Evolutionary conservation across 495 filamentous ascomycete species (phyloP), one percentile per base, ranked within the genome.

Genomic region (Podospora pseudocomata): DNA sequence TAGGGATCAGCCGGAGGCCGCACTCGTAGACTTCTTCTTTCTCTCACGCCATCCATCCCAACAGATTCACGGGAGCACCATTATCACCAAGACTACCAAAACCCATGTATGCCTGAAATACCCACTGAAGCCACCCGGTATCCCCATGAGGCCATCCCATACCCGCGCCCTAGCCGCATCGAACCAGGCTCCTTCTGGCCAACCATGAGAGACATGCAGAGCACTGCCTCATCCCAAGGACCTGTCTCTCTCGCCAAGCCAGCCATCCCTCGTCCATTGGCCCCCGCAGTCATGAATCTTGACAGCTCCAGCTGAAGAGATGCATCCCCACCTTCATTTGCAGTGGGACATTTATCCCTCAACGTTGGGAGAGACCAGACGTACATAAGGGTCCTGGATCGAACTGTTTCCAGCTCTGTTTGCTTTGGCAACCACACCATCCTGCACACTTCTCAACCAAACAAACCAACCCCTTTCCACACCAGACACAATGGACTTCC

Each of bases 401-500:
- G 9, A 11, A 49, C 39, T 3, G 39, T 49, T 11, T 49, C 39
- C 39, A 49, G 39, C 13, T 49, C 60, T 27, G 23, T 26, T 20
- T 53, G 27, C 39, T 6, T 5, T 65, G 61, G 65, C 67, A 66
- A 57, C 60, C 64, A 69, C 68, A 34, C 13, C 63, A 26, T 11
- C 39, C 9, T 49, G 2, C 9, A 15, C 19, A 65, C 5, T 13
- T 9, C 11, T 23, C 39, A 53, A 44, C 15, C 57, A 26, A 53
- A 49, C n/a, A 55, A 30, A 55, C 64, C 32, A 11, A 44, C 4
- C 11, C 19, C 59, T 5, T 44, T 15, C 39, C 32, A 15, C 59
- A 58, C 60, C n/a, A 61, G 23, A 23, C 65, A 74, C 26, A 53
- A 82, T 81, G 80, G 80, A 81, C 68, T 76, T 79, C 69, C 63